A percentile compares a stretch with the other conserved stretches of the same genome.
Evolutionary conservation across 2,329 filamentous ascomycete species (phyloP).

Genomic region (Pseudogymnoascus sp.): DNA sequence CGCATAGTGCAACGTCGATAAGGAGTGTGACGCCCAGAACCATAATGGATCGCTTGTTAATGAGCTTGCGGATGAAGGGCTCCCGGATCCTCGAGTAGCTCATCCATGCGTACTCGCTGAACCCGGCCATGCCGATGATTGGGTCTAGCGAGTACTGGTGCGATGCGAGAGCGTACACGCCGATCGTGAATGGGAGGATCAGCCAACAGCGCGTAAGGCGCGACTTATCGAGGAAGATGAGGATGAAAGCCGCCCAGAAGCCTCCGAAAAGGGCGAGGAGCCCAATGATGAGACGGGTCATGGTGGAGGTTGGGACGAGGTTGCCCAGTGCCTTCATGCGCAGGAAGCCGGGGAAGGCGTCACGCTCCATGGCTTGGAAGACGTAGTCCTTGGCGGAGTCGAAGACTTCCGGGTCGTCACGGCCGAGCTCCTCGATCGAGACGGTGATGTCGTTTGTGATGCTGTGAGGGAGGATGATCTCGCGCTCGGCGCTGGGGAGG

Average conservation of each 20-base stretch:
- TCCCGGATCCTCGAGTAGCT: constrained; percentile 82
- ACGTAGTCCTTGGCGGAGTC: constrained; percentile 98
- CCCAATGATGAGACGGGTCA: constrained; percentile 77
- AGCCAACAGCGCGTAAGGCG: constrained; percentile 71
- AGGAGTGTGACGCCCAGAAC: constrained; percentile 68
- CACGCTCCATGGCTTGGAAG: constrained; percentile 98
- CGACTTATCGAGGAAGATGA: constrained; percentile 80
- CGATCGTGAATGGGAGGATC: constrained; percentile 85
- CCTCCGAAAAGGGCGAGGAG: constrained; percentile 80
- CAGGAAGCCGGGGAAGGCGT: constrained; percentile 96
- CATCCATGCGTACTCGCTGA: constrained; percentile 95
- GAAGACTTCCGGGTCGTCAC: constrained; percentile 95
- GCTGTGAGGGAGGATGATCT: constrained; percentile 83
- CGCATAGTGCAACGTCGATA: constrained; percentile 71
- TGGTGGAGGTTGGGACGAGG: constrained; percentile 80
- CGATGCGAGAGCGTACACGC: constrained; percentile 78
- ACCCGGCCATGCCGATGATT: constrained; percentile 76
- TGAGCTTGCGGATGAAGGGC: constrained; percentile 78
- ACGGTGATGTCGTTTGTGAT: constrained; percentile 81
- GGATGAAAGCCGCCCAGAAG: constrained; percentile 88
- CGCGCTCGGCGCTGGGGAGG: constrained; percentile 87
- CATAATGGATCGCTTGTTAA: constrained; percentile 75
- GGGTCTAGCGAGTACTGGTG: constrained; percentile 97
- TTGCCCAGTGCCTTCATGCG: constrained; percentile 93
- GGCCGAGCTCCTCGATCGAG: constrained; percentile 80